Evolutionary conservation across 495 filamentous ascomycete genomes (phyloP).

Genomic region (Amphirosellinia nigrospora): DNA sequence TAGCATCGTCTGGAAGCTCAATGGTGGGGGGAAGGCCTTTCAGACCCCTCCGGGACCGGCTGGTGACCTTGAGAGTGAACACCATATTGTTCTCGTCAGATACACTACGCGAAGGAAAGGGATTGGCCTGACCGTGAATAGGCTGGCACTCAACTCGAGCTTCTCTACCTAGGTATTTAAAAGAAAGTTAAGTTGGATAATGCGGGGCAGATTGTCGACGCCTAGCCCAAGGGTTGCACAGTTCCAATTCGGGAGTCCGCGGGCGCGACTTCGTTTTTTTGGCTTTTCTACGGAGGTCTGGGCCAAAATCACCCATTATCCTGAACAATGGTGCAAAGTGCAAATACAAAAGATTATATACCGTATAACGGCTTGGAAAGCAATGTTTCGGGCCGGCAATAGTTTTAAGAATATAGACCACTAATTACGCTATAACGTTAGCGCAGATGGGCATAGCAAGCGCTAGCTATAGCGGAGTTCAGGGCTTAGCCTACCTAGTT

Average conservation of each 20-base stretch:
- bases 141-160: background rate
- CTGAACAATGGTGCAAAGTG: too few species aligned
- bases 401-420: too few species aligned
- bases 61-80: conserved; percentile 52
- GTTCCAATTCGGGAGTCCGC: conserved; percentile 17
- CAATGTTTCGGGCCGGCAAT: too few species aligned
- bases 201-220: background rate
- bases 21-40: conserved; percentile 72
- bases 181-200: background rate
- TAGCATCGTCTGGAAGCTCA: conserved; percentile 63
- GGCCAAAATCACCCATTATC: too few species aligned
- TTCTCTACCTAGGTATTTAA: background rate
- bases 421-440: too few species aligned
- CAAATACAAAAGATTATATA: too few species aligned
- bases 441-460: too few species aligned
- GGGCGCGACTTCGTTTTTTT: conserved; percentile 14
- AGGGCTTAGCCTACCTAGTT: too few species aligned
- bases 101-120: background rate
- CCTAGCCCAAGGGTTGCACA: conserved; percentile 8
- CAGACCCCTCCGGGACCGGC: conserved; percentile 60
- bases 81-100: conserved; percentile 15
- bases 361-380: too few species aligned
- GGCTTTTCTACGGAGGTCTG: too few species aligned
- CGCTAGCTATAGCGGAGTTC: too few species aligned
- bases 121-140: background rate